Base-by-base conservation (phyloP, 2,329 filamentous ascomycete species). In the Escovopsis weberi region DNA sequence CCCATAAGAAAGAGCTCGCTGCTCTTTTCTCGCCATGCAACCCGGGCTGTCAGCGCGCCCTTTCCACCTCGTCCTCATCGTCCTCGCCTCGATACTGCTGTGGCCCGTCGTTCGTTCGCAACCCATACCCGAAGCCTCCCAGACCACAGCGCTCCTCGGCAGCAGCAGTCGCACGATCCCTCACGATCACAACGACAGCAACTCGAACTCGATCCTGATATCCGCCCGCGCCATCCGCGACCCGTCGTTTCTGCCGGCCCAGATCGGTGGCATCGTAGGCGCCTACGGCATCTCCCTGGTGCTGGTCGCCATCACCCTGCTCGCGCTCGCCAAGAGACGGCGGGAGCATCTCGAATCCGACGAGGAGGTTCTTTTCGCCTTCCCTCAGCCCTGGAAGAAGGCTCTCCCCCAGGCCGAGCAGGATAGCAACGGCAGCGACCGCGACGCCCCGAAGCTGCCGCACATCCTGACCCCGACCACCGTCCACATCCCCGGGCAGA, bases 261-360 rank as follows among this genome's bases (percentile, higher is more conserved):
- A 95, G 61, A 80, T 95, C 51, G 82, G 83, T 49, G 85, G 80
- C 50, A 83, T 96, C 46, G 72, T 89, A 45, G 86, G 80, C 47
- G 80, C 84, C 45, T 95, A 95, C 75, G 71, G 88, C 45, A 60
- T 85, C 47, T 84, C 78, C 33, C 71, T 93, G 55, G 69, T 86
- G 54, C 61, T 91, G 53, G 76, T 91, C 53, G 80, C 85, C 52
- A 67, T 76, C 32, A 65, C 75, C 38, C 66, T 87, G 7, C 66
- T 86, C 36, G 59, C 74, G 19, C 68, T 86, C 7, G 65, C 72
- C 41, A 76, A 70, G 58, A 68, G 59, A 45, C 67, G 74, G 19
- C 70, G 73, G 23, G 63, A 71, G 39, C 70, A 67, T 46, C 59
- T 78, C 37, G 55, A 58, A 40, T 66, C 59, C 59, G 74, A 69